Conservation (phyloP, 2,329 filamentous ascomycete genomes). For the Ophiostoma pallidulum region DNA sequence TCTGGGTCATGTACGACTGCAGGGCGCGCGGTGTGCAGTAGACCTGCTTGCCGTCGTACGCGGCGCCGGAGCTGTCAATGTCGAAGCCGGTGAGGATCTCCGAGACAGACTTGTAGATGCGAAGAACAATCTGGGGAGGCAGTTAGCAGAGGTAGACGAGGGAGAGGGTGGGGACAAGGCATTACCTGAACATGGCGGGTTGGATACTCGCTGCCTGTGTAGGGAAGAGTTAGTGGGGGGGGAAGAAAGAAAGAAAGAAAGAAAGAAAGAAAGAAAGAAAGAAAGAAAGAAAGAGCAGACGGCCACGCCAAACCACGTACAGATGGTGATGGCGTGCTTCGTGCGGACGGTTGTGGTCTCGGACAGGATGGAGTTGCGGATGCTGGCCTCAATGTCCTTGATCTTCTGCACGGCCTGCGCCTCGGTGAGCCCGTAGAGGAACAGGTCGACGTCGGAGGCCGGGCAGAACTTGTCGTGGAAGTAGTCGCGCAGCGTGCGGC, state of each 20-base stretch:
- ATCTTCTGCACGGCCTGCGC: slow-evolving; percentile 76
- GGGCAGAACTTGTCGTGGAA: slow-evolving; percentile 76
- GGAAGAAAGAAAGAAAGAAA: no score
- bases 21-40: slow-evolving; percentile 70
- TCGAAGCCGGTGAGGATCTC: slow-evolving; percentile 85
- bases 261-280: no score
- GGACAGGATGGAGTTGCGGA: slow-evolving; percentile 68
- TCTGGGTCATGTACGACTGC: slow-evolving; percentile 70
- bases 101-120: slow-evolving; percentile 73
- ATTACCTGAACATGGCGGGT: slow-evolving; percentile 69
- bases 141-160: no score
- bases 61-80: slow-evolving; percentile 73
- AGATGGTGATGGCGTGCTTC: slow-evolving; percentile 78
- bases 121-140: slow-evolving; percentile 62
- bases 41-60: slow-evolving; percentile 72
- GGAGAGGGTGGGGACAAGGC: no score
- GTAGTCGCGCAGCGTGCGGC: slow-evolving; percentile 57
- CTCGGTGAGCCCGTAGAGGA: slow-evolving; percentile 70
- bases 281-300: no score
- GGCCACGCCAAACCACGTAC: no score
- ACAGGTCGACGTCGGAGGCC: slow-evolving; percentile 79
- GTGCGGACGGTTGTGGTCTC: slow-evolving; percentile 78
- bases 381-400: slow-evolving; percentile 64
- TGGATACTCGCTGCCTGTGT: slow-evolving; percentile 64
- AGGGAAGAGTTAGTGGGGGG: no score